Evolutionary conservation across 352 stramenopile genomes (phyloP).

Genomic region (Globisporangium solare): DNA sequence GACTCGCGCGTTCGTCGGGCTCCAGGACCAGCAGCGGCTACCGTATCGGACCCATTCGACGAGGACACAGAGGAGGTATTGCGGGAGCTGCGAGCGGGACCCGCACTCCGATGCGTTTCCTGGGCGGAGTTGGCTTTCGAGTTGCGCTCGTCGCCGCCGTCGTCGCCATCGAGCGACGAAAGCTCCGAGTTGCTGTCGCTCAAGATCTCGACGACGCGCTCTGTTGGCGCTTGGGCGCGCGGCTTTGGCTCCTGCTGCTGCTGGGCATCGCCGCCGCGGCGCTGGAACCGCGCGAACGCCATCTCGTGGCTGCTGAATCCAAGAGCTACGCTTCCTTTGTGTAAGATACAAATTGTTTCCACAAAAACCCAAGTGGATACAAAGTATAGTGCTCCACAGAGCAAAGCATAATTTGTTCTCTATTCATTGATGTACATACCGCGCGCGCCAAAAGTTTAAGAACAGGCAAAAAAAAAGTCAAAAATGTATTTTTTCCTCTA

Average conservation of each 20-base stretch:
- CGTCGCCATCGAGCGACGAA: conserved; percentile 24
- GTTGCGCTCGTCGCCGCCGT: conserved; percentile 4
- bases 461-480: too few species aligned
- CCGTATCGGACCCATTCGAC: not conserved
- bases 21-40: not conserved
- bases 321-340: too few species aligned
- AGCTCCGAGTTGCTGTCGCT: conserved; percentile 56
- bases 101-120: conserved; percentile 7
- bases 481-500: too few species aligned
- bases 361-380: too few species aligned
- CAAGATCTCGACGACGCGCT: conserved; percentile 47
- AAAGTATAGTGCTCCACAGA: too few species aligned
- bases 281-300: conserved; percentile 14
- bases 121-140: not conserved
- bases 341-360: too few species aligned
- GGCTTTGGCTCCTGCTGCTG: conserved; percentile 3
- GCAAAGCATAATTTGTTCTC: too few species aligned
- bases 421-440: too few species aligned
- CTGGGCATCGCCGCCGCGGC: not conserved
- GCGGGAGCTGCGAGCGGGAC: conserved; percentile 10
- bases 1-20: not conserved
- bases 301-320: not conserved
- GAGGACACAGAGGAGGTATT: not conserved
- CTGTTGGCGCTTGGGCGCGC: not conserved
- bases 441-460: too few species aligned